Conservation (phyloP, 2,329 filamentous ascomycete genomes). For the Curvularia spicifera region DNA sequence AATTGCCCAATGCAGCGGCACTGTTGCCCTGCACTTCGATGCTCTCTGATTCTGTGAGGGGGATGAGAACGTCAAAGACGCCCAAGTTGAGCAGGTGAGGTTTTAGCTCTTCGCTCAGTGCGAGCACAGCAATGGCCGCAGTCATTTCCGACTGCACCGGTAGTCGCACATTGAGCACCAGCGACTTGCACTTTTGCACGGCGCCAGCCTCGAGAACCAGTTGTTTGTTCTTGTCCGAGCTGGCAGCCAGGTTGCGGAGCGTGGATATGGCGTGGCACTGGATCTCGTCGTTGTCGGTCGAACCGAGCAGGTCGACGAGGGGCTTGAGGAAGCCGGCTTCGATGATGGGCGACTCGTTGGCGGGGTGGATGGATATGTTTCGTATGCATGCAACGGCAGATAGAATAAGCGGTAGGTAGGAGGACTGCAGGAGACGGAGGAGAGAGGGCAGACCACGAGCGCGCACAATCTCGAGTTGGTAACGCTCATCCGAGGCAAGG, state of each 20-base stretch:
- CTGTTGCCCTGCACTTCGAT: conserved; percentile 99
- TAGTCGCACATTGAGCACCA: conserved; percentile 89
- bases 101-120: conserved; percentile 94
- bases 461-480: conserved; percentile 95
- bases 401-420: conserved; percentile 92
- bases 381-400: conserved; percentile 97
- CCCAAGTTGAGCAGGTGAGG: conserved; percentile 86
- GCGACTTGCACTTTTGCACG: conserved; percentile 97
- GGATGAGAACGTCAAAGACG: conserved; percentile 95
- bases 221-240: conserved; percentile 96
- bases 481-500: conserved; percentile 96
- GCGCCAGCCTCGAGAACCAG: conserved; percentile 96
- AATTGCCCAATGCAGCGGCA: conserved; percentile 90
- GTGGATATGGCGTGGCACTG: conserved; percentile 99
- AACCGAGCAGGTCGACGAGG: conserved; percentile 89
- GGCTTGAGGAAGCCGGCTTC: conserved; percentile 95
- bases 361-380: conserved; percentile 97
- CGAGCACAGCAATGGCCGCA: conserved; percentile 95
- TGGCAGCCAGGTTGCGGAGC: conserved; percentile 90
- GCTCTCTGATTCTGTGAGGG: conserved; percentile 90
- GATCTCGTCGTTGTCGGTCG: conserved; percentile 97
- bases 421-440: conserved; percentile 88
- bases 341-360: conserved; percentile 98
- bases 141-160: conserved; percentile 99
- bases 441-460: conserved; percentile 84